Evolutionary conservation across 23 red algal genomes (phyloP), one percentile per base, ranked within the genome.

Genomic region (Gracilaria gracilis): DNA sequence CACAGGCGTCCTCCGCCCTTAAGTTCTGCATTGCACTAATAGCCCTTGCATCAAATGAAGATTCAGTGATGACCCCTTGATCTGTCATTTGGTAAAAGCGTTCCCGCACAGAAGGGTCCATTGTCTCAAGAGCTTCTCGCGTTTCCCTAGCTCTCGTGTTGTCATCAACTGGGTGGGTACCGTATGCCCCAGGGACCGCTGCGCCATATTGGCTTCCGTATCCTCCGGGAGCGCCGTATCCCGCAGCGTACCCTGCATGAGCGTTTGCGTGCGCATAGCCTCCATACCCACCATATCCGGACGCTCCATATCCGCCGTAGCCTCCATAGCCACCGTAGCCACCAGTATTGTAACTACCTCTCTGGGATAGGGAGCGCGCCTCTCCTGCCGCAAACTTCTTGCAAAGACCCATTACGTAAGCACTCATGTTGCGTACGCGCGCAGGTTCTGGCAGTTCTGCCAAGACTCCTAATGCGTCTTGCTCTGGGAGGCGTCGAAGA

Each of bases 381-480:
- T 86, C 82, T 48, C 82, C 91, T 61, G 70, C 75, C n/a, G 91
- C 91, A 70, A 88, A 95, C 85, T 95, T 95, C 61, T 88, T 87
- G 79, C 77, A 87, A 44, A 95, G 79, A 28, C 93, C 85, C 93
- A 95, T 95, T 17, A 95, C 84, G 76, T 95, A 95, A 3, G 93
- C 93, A 58, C 84, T 89, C 93, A 82, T 73, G 55, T 95, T 95
- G 13, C 93, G 74, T 19, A 95, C 93, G 34, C 93, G 84, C 21
- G 82, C 67, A 46, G 93, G 93, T 35, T 95, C 93, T n/a, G 84
- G 83, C 5, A 95, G 72, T 79, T 95, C 93, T 17, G 76, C 93
- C 14, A 95, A 67, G 27, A 88, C 93, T 28, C 80, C 83, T 8
- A 95, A 55, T 17, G 84, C 93, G 53, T 95, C 93, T 42, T 80